Evolutionary conservation across 495 filamentous ascomycete genomes (phyloP), one percentile per base, ranked within the genome.

Genomic region (Aspergillus funiculosus): DNA sequence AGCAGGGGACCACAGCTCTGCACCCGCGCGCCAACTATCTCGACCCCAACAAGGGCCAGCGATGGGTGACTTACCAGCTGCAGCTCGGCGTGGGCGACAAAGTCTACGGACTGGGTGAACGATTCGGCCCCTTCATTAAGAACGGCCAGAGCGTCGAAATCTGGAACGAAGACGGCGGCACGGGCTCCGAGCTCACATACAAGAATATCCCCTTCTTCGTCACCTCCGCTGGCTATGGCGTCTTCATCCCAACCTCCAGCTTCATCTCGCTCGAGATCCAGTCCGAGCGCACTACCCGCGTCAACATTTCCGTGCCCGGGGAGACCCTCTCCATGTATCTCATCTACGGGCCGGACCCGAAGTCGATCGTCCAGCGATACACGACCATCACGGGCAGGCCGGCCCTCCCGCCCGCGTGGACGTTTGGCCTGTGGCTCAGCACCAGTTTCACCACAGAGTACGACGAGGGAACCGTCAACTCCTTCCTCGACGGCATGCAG

Each of bases 181-280:
- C 45, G 6, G 45, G 45, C n/a, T 48, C 45, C 2, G 45, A 48
- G 11, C 45, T 48, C 6, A 48, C 45, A 1, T 48, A 48, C 34
- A 48, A 48, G 18, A 48, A 48, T 27, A 48, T 48, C 45, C 45
- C 45, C 25, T 48, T 48, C 45, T 48, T 48, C 35, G 27, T 48
- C 15, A 48, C 45, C 15, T 39, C 35, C 2, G 45, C 45, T 5
- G 45, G 45, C 15, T 48, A 48, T 17, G 45, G 45, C n/a, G 27
- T 48, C 4, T 48, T 48, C 45, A 48, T 48, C 7, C 45, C 45
- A 0, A 48, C 45, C 17, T 48, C 45, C 7, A 48, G 40, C 26
- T 32, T 48, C 7, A 10, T 48, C 26, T 48, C 45, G 8, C 31
- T 48, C 7, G 45, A 48, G 35, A 48, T 48, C 26, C 35, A 48